phyloP scores from a whole-genome alignment of 345 rosid species.

The Eucalyptus sp. region DNA sequence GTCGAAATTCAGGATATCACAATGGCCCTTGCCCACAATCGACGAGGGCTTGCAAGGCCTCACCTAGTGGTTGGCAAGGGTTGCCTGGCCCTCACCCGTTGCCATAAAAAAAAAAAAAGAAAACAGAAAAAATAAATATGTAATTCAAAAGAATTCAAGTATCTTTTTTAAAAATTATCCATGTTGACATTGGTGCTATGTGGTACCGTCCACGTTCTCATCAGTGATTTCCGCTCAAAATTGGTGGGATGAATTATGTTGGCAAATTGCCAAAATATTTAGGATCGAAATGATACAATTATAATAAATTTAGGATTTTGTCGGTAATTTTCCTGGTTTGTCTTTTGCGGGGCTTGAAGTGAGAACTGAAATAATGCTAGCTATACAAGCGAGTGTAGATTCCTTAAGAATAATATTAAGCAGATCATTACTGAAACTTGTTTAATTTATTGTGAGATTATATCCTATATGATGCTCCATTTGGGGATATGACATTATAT shows the following conservation, averaged over 20 bases:
- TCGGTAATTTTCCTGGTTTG: background rate
- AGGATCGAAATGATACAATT: too few relatives aligned
- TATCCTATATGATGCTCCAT: background rate
- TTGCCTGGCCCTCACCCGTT: background rate
- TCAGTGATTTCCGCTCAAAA: too few relatives aligned
- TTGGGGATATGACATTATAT: background rate
- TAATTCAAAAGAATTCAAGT: background rate
- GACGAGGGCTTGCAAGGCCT: too few relatives aligned
- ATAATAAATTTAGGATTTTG: too few relatives aligned
- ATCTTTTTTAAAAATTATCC: too few relatives aligned
- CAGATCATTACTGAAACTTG: background rate
- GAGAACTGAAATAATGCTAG: background rate
- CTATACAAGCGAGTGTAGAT: background rate
- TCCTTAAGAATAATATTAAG: background rate
- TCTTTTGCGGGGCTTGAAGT: background rate
- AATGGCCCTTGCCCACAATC: too few relatives aligned
- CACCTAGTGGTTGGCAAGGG: too few relatives aligned
- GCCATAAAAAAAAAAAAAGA: too few relatives aligned
- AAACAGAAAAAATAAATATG: accelerated
- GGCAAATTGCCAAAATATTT: too few relatives aligned
- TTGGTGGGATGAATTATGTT: background rate
- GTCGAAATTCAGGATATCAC: too few relatives aligned
- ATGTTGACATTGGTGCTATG: background rate
- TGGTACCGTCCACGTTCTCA: accelerated
- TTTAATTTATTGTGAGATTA: background rate